Base-by-base conservation (phyloP, 2,329 filamentous ascomycete species). In the Ophiognomonia clavigignenti-juglandacearum region DNA sequence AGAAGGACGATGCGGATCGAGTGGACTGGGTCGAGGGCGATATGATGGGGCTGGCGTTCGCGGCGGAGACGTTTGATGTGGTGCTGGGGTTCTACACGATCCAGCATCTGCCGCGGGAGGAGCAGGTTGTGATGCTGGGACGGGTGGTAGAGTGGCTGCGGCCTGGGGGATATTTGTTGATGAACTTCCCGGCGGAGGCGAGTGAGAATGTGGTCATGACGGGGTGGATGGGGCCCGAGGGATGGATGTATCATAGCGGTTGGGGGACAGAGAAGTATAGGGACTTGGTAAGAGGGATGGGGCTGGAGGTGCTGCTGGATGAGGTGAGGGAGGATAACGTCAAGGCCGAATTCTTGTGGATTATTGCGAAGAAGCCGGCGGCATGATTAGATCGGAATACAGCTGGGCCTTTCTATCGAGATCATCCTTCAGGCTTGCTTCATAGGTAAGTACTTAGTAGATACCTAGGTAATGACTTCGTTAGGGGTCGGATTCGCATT, bases 81-180 rank as follows among this genome's bases (percentile, higher is more conserved):
- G 38, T 43, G 7, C 44, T 43, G 16, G 39, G 44, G 0, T 70
- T 81, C 54, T 80, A 78, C 59, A 76, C 71, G 27, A 58, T 82
- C 43, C 72, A 79, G 43, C 78, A 81, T 53, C 65, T 82, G 5
- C 74, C 76, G 1, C 66, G 68, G 6, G 60, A 61, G 1, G 75
- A 80, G 56, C 77, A 81, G 59, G 59, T 53, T 0, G 58, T 59
- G 19, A 64, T 80, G 47, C 53, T 81, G 19, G 31, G 43, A n/a
- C 64, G 68, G 31, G 67, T 78, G 18, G 54, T 50, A 0, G 36
- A 32, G 6, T 82, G 77, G 78, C 56, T 82, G 31, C 72, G 68
- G 53, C 71, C 72, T 0, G 75, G 73, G 0, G 77, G 77, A 1
- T 63, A 62, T 31, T 52, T 81, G 19, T 65, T 82, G 22, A 67